Base-by-base conservation (phyloP, 2,329 filamentous ascomycete species). In the Neopestalotiopsis sp. region DNA sequence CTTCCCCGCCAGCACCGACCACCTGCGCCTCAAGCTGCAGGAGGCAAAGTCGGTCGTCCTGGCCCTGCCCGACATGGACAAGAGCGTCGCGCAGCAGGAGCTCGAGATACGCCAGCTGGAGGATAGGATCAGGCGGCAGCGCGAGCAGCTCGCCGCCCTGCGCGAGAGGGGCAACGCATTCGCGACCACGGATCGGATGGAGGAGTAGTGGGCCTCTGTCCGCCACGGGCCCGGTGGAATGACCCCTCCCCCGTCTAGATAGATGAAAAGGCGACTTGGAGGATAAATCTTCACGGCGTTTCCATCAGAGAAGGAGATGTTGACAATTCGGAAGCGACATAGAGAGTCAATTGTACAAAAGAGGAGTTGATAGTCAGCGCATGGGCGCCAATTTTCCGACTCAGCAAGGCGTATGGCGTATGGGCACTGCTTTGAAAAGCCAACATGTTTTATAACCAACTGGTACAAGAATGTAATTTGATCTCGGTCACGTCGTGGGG, bases 1-100 rank as follows among this genome's bases (percentile, higher is more conserved):
- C 74, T 88, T 98, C 17, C 90, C 92, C 2, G 88, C 90, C 2
- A 94, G 93, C 45, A 92, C 93, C 1, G 92, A 94, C 76, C 87
- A 88, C 45, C 85, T 98, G 74, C 95, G 94, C 80, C 91, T 95
- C 80, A 93, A 94, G 80, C 88, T 98, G 69, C 92, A 94, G 78
- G 91, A 91, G 73, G 94, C 95, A 64, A 86, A 92, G 64, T 86
- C 84, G 42, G 88, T 90, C 73, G 84, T 94, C 66, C 85, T 86
- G 75, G 83, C 84, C 34, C 79, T 96, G 73, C 92, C 91, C 10
- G 93, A 95, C 80, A 89, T 95, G 77, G 83, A 88, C 20, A 86
- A 92, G 66, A 86, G 84, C 4, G 82, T 91, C 14, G 85, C 85
- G 68, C 91, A 94, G 78, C 93, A 95, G 81, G 85, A 91, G 73